phyloP scores from a whole-genome alignment of 1,139 yeast species.

The Geotrichum carabidarum region DNA sequence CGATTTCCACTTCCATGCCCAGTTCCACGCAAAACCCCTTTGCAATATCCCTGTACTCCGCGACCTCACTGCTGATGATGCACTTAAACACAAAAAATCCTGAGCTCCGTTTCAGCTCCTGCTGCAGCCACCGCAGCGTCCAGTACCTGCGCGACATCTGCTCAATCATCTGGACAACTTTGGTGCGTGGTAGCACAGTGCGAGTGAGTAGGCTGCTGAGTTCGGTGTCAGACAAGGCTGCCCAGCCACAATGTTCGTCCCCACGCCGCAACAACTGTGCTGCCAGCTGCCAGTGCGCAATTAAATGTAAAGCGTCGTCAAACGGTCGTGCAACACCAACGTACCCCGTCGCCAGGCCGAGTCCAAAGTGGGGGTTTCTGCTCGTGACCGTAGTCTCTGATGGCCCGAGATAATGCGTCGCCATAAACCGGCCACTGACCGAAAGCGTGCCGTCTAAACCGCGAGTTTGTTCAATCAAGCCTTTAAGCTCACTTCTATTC shows the following conservation, averaged over 20 bases:
- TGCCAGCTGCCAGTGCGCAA: slow-evolving; percentile 24
- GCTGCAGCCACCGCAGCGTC: slow-evolving; percentile 23
- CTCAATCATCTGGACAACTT: slow-evolving; percentile 3
- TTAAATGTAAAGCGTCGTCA: slow-evolving; percentile 23
- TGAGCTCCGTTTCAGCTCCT: slow-evolving; percentile 22
- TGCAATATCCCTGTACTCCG: slow-evolving; percentile 27
- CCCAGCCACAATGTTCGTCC: not conserved
- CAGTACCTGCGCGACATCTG: slow-evolving; percentile 21
- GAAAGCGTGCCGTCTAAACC: slow-evolving; percentile 12
- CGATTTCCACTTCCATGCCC: slow-evolving; percentile 27
- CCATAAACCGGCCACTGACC: slow-evolving; percentile 13
- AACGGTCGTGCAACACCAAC: slow-evolving; percentile 28
- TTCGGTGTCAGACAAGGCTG: not conserved
- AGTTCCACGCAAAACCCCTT: slow-evolving; percentile 32
- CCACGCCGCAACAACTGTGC: not conserved
- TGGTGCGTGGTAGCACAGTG: not conserved
- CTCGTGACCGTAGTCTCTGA: not conserved
- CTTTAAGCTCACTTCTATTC: not conserved
- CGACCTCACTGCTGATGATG: slow-evolving; percentile 22
- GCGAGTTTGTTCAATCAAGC: slow-evolving; percentile 1
- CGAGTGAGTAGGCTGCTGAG: not conserved
- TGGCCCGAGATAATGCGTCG: slow-evolving; percentile 9
- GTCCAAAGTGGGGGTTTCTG: slow-evolving; percentile 23
- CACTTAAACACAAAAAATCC: slow-evolving; percentile 29
- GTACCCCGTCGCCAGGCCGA: slow-evolving; percentile 25